These are phyloP conservation scores for Schizochytrium sp. DNA, from an alignment of 108 stramenopile genomes.

Conservation along the genomic window DNA sequence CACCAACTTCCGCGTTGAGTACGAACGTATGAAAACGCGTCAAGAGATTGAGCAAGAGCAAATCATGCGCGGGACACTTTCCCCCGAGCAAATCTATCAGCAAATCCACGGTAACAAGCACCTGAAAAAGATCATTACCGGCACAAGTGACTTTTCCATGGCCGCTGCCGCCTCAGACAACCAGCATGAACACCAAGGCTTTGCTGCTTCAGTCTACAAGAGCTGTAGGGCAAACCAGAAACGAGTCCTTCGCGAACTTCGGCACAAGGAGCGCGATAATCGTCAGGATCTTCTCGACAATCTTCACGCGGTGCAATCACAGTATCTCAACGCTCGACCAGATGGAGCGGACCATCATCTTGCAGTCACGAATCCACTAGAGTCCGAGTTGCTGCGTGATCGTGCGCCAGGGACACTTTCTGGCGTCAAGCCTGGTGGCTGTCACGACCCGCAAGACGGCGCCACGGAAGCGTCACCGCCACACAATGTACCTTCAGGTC, in stretches of 20 bases:
- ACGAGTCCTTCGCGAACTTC: background rate
- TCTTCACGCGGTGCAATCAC: background rate
- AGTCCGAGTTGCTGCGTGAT: no score
- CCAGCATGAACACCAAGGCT: background rate
- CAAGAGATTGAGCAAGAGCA: background rate
- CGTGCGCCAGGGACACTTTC: no score
- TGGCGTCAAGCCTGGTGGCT: no score
- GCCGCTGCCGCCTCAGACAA: background rate
- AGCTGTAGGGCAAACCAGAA: background rate
- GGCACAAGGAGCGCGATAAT: background rate
- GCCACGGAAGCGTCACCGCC: no score
- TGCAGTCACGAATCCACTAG: no score
- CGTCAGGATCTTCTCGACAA: background rate
- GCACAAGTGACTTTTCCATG: background rate
- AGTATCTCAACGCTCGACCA: background rate
- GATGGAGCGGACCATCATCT: background rate
- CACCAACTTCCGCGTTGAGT: conserved; percentile 20
- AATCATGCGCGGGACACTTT: background rate
- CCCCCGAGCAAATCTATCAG: background rate
- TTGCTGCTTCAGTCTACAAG: background rate
- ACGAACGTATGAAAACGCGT: background rate
- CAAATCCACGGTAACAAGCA: background rate
- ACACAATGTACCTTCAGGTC: no score
- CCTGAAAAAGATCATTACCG: background rate
- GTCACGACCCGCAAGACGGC: no score